Evolutionary conservation across 169 alveolate genomes (phyloP).

Genomic region (Toxoplasma gondii): DNA sequence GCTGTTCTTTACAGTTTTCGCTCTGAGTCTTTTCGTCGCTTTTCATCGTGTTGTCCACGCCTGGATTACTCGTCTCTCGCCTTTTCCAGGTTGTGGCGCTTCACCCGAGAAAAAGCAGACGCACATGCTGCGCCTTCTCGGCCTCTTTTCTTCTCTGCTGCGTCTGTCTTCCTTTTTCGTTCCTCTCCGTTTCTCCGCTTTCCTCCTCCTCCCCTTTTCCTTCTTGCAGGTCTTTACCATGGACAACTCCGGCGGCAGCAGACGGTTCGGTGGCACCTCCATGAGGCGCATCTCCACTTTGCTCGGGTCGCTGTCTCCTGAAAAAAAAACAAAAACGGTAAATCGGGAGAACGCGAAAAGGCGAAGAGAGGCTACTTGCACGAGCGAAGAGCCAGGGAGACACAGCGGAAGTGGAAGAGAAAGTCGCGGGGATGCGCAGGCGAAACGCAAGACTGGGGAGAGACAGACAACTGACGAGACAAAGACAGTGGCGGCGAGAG

Average conservation of each 20-base stretch:
- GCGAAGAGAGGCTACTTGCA: background rate
- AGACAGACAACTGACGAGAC: background rate
- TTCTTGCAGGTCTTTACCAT: constrained; percentile 35
- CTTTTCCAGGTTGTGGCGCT: too few relatives aligned
- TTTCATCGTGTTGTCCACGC: too few relatives aligned
- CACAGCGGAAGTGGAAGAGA: background rate
- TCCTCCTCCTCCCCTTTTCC: too few relatives aligned
- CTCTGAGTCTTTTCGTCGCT: too few relatives aligned
- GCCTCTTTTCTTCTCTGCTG: background rate
- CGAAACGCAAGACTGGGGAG: background rate
- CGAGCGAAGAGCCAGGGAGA: background rate
- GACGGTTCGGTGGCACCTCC: constrained; percentile 80
- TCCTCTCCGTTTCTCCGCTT: background rate
- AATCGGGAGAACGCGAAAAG: background rate
- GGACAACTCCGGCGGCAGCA: constrained; percentile 78
- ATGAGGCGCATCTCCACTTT: constrained; percentile 79
- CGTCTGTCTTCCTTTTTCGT: background rate
- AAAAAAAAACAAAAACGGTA: background rate
- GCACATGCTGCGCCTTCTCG: background rate
- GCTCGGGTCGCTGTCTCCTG: constrained; percentile 79
- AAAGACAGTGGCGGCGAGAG: too few relatives aligned
- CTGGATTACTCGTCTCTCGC: too few relatives aligned
- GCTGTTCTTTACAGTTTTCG: too few relatives aligned
- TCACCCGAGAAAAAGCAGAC: background rate
- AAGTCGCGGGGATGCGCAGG: background rate